These are phyloP conservation scores for Cystoderma amianthinum DNA, from an alignment of 768 basidiomycete genomes.

Conservation along the genomic window DNA sequence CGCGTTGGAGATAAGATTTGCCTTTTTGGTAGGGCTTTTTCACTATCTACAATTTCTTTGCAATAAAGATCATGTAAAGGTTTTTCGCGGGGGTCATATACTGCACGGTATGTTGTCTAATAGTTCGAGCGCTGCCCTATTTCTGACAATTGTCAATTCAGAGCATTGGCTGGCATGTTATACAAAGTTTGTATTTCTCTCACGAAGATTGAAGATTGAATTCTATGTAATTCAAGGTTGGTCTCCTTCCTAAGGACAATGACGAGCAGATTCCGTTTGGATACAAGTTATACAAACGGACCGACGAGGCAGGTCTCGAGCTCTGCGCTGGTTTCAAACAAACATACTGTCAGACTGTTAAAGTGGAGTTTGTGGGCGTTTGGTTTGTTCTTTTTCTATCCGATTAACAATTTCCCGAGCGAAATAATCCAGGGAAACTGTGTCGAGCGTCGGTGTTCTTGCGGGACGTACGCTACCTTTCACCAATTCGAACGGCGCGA, in stretches of 20 bases:
- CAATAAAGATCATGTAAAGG: slow-evolving; percentile 28
- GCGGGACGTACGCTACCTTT: slow-evolving; percentile 58
- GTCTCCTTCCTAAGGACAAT: slow-evolving; percentile 64
- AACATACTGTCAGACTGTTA: slow-evolving; percentile 61
- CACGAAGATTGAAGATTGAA: not conserved
- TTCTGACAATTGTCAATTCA: too few relatives aligned
- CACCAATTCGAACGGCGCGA: slow-evolving; percentile 50
- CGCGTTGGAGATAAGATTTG: slow-evolving; percentile 67
- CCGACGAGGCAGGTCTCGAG: slow-evolving; percentile 32
- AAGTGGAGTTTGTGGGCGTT: slow-evolving; percentile 74
- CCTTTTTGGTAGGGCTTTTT: slow-evolving; percentile 63
- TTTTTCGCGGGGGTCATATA: slow-evolving; percentile 60
- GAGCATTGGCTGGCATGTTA: slow-evolving; percentile 72
- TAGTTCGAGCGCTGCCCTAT: too few relatives aligned
- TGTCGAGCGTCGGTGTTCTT: slow-evolving; percentile 69
- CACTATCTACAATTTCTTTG: slow-evolving; percentile 7
- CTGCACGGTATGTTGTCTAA: slow-evolving; percentile 39
- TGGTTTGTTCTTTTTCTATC: slow-evolving; percentile 37
- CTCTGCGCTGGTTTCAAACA: slow-evolving; percentile 64
- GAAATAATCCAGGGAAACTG: slow-evolving; percentile 58
- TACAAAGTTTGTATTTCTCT: slow-evolving; percentile 40
- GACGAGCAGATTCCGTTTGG: slow-evolving; percentile 67
- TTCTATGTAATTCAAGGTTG: slow-evolving; percentile 41
- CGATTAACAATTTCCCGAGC: not conserved
- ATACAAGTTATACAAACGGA: slow-evolving; percentile 61